These are phyloP conservation scores for Tetradesmus lagerheimii DNA, from an alignment of 139 green algal species.

Conservation along the genomic window DNA sequence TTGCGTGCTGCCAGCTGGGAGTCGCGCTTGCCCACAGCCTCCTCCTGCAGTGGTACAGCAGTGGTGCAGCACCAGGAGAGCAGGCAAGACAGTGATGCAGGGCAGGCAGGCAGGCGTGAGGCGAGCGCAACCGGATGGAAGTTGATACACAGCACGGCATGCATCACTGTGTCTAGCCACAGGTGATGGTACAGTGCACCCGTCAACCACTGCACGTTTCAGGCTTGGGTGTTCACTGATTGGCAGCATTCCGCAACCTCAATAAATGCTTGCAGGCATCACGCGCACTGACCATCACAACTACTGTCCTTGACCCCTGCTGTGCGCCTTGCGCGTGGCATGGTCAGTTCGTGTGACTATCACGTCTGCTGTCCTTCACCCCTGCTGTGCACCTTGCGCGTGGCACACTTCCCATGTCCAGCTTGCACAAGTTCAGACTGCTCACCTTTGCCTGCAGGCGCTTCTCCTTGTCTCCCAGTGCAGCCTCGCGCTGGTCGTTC, in stretches of 20 bases:
- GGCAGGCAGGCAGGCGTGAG: not conserved
- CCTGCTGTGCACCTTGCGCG: not conserved
- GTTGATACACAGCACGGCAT: not conserved
- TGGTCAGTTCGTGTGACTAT: too few species aligned
- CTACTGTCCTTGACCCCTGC: too few species aligned
- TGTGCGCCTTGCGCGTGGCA: not conserved
- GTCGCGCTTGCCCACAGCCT: conserved; percentile 9
- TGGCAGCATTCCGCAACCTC: too few species aligned
- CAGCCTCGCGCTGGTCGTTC: conserved; percentile 21
- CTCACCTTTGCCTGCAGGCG: not conserved
- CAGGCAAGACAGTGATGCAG: not conserved
- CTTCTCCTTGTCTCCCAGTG: conserved; percentile 1
- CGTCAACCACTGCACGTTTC: too few species aligned
- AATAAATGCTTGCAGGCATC: too few species aligned
- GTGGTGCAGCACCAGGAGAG: not conserved
- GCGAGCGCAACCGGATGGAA: too few species aligned
- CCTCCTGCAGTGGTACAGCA: not conserved
- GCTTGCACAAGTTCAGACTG: not conserved
- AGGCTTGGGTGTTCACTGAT: too few species aligned
- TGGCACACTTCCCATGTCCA: not conserved
- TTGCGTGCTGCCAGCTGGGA: not conserved
- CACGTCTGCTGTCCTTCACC: too few species aligned
- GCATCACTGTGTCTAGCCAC: too few species aligned
- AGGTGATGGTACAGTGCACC: not conserved
- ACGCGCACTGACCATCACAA: too few species aligned